Conservation (phyloP, 345 rosid species). For the Brassica incana region DNA sequence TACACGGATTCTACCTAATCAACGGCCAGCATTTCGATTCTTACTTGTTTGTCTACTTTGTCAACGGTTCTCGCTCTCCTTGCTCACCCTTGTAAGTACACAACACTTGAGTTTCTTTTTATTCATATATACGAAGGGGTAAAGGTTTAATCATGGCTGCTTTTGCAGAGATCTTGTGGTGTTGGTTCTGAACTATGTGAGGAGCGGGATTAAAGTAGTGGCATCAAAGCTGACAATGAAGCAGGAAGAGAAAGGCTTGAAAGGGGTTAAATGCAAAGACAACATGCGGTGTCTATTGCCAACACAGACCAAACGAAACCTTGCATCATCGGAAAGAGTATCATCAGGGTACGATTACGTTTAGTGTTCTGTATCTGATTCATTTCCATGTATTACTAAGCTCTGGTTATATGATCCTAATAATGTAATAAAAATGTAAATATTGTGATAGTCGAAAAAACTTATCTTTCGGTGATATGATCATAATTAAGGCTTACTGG, state of each 20-base stretch:
- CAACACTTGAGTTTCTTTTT: neutral
- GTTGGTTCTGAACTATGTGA: constrained; percentile 50
- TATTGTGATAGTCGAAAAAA: constrained; percentile 24
- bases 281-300: constrained; percentile 55
- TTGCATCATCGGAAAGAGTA: too few relatives aligned
- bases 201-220: constrained; percentile 54
- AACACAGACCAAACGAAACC: constrained; percentile 62
- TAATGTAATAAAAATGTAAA: constrained; percentile 27
- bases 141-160: constrained; percentile 10
- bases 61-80: constrained; percentile 82
- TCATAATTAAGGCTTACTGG: neutral
- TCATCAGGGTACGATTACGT: constrained; percentile 59
- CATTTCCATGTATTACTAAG: constrained; percentile 15
- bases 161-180: constrained; percentile 57
- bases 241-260: constrained; percentile 50
- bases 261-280: constrained; percentile 71
- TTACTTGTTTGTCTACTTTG: constrained; percentile 76
- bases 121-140: neutral
- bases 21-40: constrained; percentile 86
- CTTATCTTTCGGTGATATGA: neutral
- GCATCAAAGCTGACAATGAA: constrained; percentile 57
- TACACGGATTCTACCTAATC: constrained; percentile 75
- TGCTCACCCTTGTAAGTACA: constrained; percentile 84
- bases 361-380: constrained; percentile 32
- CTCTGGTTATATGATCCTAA: neutral